phyloP scores from a whole-genome alignment of 2,329 filamentous ascomycete genomes.

The Aspergillus ibericus region DNA sequence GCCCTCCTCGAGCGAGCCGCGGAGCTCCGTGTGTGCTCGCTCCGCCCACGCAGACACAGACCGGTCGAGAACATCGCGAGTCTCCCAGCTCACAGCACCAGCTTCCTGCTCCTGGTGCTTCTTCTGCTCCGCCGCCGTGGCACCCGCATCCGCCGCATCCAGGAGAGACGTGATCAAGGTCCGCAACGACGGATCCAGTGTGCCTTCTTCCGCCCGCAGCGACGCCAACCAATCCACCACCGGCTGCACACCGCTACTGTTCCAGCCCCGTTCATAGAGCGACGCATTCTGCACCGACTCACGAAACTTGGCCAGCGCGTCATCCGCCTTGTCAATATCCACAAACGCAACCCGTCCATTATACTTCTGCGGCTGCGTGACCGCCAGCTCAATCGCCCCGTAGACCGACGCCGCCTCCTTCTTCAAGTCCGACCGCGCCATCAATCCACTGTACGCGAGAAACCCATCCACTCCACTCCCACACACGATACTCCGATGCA shows the following conservation, averaged over 20 bases:
- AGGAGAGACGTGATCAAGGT: slow-evolving; percentile 68
- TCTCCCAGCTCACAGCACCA: slow-evolving; percentile 43
- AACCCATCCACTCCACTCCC: slow-evolving; percentile 71
- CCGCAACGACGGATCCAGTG: slow-evolving; percentile 66
- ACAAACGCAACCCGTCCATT: slow-evolving; percentile 51
- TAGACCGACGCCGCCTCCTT: slow-evolving; percentile 34
- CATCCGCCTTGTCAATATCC: slow-evolving; percentile 62
- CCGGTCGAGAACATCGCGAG: slow-evolving; percentile 54
- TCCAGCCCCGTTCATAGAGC: slow-evolving; percentile 73
- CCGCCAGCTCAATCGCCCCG: slow-evolving; percentile 46
- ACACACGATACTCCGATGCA: slow-evolving; percentile 77
- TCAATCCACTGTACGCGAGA: slow-evolving; percentile 35
- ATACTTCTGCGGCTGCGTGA: slow-evolving; percentile 39
- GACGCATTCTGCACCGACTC: slow-evolving; percentile 68
- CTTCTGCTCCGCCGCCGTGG: slow-evolving; percentile 29
- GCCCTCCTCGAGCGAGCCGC: slow-evolving; percentile 73
- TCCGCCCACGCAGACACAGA: slow-evolving; percentile 73
- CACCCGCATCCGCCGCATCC: slow-evolving; percentile 37
- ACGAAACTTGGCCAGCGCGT: slow-evolving; percentile 67
- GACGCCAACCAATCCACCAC: slow-evolving; percentile 64
- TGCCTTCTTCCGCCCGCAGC: slow-evolving; percentile 37
- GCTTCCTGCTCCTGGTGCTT: slow-evolving; percentile 32
- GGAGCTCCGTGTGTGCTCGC: slow-evolving; percentile 77
- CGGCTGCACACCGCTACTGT: slow-evolving; percentile 65
- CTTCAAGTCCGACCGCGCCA: slow-evolving; percentile 32